Base-by-base conservation (phyloP, 1,284 basidiomycete genomes). In the Coniferiporia weirii region DNA sequence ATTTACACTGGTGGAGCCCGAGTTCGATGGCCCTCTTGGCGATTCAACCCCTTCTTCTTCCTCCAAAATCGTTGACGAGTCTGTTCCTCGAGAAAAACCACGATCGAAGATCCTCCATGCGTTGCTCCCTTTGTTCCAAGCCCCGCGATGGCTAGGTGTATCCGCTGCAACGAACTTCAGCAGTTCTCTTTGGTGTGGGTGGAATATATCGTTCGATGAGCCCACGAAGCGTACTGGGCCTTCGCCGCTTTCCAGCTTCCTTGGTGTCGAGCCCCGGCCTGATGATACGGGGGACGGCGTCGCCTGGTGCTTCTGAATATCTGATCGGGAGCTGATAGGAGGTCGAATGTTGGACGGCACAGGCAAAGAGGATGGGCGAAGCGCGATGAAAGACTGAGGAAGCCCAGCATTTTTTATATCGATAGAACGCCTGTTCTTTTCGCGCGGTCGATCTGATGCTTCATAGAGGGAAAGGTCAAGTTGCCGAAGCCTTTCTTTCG, bases 291-390 rank as follows among this genome's bases (percentile, higher is more conserved):
- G 27, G 27, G 27, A 13, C 35, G 27, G 27, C 17, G 10, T 52
- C 22, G 32, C n/a, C 13, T 27, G 20, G 49, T 35, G 56, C 19
- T 35, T 10, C 7, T 13, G 22, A n/a, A 36, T 47, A 36, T 32
- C 34, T 9, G 46, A 46, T 38, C 10, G 22, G 13, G 45, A 54
- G 15, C 61, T 52, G 20, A 62, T 36, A 22, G 54, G 72, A 55
- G 76, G 72, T 22, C 77, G 76, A 48, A 80, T 68, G 60, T 76
- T 67, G 15, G 86, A 85, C 36, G 84, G 82, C 3, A 73, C 73
- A 1, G 87, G 88, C 19, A 89, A 74, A 12, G 87, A 89, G 4
- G 79, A 71, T 0, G 88, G 87, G 19, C 87, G 80, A 36, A 90
- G 70, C n/a, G 76, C 72, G 19, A 80, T 78, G 51, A 89, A 75